phyloP scores from a whole-genome alignment of 2,329 filamentous ascomycete species.

The Colletotrichum sp. region DNA sequence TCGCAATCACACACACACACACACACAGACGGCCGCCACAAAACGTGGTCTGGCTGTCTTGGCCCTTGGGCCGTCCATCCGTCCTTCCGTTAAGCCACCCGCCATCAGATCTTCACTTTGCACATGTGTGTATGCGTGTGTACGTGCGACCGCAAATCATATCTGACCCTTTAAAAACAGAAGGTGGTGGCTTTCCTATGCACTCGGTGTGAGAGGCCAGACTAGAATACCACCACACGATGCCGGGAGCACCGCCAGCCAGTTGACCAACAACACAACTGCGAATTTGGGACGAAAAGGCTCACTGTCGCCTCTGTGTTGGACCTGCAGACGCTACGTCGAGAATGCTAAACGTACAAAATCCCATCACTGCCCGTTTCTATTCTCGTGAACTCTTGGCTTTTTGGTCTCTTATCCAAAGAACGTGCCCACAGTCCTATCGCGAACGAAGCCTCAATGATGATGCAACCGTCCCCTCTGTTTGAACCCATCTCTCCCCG shows the following conservation, averaged over 20 bases:
- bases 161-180: background rate
- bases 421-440: background rate
- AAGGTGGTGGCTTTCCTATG: background rate
- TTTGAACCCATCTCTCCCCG: background rate
- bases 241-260: background rate
- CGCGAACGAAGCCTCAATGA: background rate
- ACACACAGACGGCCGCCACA: background rate
- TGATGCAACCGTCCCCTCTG: background rate
- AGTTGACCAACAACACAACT: background rate
- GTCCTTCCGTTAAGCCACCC: background rate
- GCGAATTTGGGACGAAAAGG: background rate
- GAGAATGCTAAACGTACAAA: background rate
- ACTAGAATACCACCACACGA: background rate
- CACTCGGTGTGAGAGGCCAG: background rate
- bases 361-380: background rate
- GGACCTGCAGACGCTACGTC: background rate
- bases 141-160: background rate
- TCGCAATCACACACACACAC: background rate
- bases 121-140: background rate
- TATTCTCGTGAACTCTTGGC: conserved; percentile 9
- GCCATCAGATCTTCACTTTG: background rate
- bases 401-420: background rate
- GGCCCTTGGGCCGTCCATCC: background rate
- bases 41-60: background rate
- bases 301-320: background rate